phyloP scores from a whole-genome alignment of 495 filamentous ascomycete species.

The Beverwykella pulmonaria region DNA sequence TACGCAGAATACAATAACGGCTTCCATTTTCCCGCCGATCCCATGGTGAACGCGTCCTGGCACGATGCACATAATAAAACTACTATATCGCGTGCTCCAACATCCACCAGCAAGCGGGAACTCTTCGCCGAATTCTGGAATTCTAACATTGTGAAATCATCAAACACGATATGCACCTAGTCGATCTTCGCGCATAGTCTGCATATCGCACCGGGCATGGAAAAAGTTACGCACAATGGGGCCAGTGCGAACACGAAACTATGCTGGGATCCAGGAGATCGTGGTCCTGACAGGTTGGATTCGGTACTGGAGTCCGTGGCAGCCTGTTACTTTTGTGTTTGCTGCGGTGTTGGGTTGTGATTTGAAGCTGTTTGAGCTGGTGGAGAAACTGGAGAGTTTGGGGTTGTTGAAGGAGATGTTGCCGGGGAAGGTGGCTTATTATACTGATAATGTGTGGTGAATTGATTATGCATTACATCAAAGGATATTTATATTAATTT shows the following conservation, averaged over 20 bases:
- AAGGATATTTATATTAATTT: no score
- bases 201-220: constrained; percentile 1
- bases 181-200: constrained; percentile 14
- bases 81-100: constrained; percentile 5
- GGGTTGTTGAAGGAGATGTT: constrained; percentile 17
- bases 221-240: constrained; percentile 6
- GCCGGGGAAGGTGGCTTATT: constrained; percentile 16
- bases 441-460: constrained; percentile 19
- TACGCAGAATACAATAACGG: constrained; percentile 13
- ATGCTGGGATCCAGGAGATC: constrained; percentile 12
- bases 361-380: constrained; percentile 21
- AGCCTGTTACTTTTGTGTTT: constrained; percentile 18
- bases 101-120: constrained; percentile 4
- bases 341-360: constrained; percentile 15
- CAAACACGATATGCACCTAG: constrained; percentile 4
- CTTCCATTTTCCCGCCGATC: constrained; percentile 8
- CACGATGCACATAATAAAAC: constrained; percentile 15
- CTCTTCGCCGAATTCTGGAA: constrained; percentile 11
- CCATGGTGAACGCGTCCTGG: constrained; percentile 12
- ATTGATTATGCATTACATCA: no score
- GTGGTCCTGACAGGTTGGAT: constrained; percentile 18
- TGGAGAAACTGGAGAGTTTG: constrained; percentile 9
- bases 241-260: constrained; percentile 9
- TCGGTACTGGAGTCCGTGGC: constrained; percentile 12
- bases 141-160: constrained; percentile 1